Base-by-base conservation (phyloP, 1,284 basidiomycete genomes). In the Coriolopsis trogii region DNA sequence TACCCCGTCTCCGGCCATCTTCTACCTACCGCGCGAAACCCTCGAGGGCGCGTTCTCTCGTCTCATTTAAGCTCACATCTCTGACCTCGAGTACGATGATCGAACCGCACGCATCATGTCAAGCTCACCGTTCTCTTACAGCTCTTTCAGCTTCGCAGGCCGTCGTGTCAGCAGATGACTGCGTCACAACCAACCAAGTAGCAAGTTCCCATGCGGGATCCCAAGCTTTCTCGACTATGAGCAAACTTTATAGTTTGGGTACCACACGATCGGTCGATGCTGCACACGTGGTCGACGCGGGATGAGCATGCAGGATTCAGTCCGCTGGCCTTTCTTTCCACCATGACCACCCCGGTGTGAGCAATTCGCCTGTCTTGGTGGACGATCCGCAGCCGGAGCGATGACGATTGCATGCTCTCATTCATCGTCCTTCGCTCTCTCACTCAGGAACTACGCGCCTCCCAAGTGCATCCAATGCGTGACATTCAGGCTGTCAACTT, bases 161-260 rank as follows among this genome's bases (percentile, higher is more conserved):
- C 31, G 18, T 42, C 46, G 42, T 31, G 13, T 43, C 15, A 23
- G 28, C 26, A n/a, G n/a, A n/a, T n/a, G 34, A 33, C 18, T 33
- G 20, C 37, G n/a, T 23, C 38, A 34, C 31, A 28, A 13, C 16
- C 46, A 39, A 28, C 48, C 49, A 29, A 49, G 41, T 39, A 16
- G 37, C 15, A 26, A 3, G n/a, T 54, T 56, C 54, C 48, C 51
- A 56, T 53, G 53, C 20, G 31, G n/a, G 39, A 29, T 31, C 39
- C 41, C 48, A 59, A 46, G 41, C 28, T 40, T 26, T 42, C 28
- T 53, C 54, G 48, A 33, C 36, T 13, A 29, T 31, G 28, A 49
- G 54, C 54, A 54, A 56, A 56, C 54, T 59, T 59, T 56, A 59
- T 56, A 46, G 49, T 56, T 59, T 40, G 51, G n/a, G 52, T 59